phyloP scores from a whole-genome alignment of 2,329 filamentous ascomycete species.

The Ophiocordyceps sinensis region DNA sequence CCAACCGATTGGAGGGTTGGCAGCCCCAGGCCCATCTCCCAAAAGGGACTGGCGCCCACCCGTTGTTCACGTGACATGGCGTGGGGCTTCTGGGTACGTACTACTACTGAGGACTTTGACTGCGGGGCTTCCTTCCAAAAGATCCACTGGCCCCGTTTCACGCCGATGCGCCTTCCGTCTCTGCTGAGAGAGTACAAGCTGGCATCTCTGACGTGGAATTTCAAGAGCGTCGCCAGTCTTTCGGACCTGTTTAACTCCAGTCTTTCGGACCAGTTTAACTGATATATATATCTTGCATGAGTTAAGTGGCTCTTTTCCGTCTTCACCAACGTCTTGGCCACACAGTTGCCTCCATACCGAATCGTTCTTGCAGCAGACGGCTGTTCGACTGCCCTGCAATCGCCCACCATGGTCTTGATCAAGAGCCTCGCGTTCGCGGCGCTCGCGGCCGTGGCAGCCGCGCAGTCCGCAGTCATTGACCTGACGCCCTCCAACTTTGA shows the following conservation, averaged over 20 bases:
- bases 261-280: not conserved
- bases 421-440: constrained; percentile 46
- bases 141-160: not conserved
- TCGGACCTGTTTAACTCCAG: not conserved
- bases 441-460: constrained; percentile 40
- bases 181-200: constrained; percentile 11
- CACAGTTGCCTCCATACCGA: too few relatives aligned
- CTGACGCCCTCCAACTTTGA: constrained; percentile 88
- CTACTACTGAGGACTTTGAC: too few relatives aligned
- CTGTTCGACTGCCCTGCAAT: not conserved
- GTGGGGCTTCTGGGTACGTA: too few relatives aligned
- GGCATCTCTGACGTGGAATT: constrained; percentile 10
- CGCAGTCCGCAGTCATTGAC: constrained; percentile 76
- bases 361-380: too few relatives aligned
- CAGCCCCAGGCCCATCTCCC: constrained; percentile 16
- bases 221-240: not conserved
- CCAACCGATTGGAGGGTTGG: constrained; percentile 21
- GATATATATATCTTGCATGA: not conserved
- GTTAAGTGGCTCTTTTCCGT: not conserved
- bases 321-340: too few relatives aligned
- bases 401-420: constrained; percentile 37
- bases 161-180: not conserved
- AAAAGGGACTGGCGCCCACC: not conserved
- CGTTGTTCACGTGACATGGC: not conserved
- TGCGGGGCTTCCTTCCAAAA: too few relatives aligned